A percentile compares a stretch with the other conserved stretches of the same genome.
Evolutionary conservation across 2,329 filamentous ascomycete species (phyloP).

Genomic region (Grosmannia serpens): DNA sequence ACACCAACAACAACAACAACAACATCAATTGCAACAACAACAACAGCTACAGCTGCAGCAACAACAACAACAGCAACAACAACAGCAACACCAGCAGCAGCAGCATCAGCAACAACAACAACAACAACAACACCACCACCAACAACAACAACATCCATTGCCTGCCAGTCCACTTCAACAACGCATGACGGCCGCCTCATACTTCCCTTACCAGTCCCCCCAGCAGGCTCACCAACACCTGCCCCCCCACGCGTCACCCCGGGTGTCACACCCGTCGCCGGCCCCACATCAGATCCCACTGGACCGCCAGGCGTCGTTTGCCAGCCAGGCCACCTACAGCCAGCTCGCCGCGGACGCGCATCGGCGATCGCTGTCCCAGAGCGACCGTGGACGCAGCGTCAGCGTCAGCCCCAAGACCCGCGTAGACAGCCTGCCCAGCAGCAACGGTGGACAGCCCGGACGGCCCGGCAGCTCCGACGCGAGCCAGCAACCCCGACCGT

Average conservation of each 20-base stretch:
- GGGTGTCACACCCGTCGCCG: slow-evolving; percentile 16
- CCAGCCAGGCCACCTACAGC: slow-evolving; percentile 27
- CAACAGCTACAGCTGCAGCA: neutral
- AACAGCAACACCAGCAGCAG: slow-evolving; percentile 1
- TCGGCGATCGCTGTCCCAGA: slow-evolving; percentile 39
- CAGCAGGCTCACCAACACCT: neutral
- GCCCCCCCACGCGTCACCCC: neutral
- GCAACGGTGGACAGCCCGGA: slow-evolving; percentile 13
- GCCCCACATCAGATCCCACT: slow-evolving; percentile 14
- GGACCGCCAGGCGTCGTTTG: slow-evolving; percentile 1
- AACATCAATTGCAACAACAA: slow-evolving; percentile 22
- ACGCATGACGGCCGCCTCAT: neutral
- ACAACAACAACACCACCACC: slow-evolving; percentile 21
- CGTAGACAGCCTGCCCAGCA: slow-evolving; percentile 34
- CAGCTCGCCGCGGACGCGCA: slow-evolving; percentile 23
- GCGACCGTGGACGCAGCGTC: slow-evolving; percentile 57
- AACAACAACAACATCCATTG: slow-evolving; percentile 10
- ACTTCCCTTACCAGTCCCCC: slow-evolving; percentile 16
- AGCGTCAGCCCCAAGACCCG: slow-evolving; percentile 73
- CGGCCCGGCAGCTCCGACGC: slow-evolving; percentile 17
- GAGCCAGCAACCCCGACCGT: neutral
- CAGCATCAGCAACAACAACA: slow-evolving; percentile 12
- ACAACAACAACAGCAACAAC: neutral
- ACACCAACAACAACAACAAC: slow-evolving; percentile 10
- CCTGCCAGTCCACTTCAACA: neutral